Evolutionary conservation across 805 yeast genomes (phyloP).

Genomic region (Starmerella apis): DNA sequence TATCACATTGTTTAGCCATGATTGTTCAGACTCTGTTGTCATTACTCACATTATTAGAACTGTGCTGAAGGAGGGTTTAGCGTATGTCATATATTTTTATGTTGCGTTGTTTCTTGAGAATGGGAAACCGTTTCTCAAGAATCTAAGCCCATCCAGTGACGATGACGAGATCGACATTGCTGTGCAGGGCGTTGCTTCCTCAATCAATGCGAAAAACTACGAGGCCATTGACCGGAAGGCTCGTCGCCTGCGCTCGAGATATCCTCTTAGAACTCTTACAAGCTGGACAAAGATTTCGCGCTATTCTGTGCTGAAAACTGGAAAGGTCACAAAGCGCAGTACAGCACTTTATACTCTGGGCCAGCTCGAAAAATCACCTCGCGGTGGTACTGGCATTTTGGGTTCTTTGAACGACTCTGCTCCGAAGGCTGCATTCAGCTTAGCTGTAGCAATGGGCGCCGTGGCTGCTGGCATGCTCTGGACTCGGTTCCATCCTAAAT

Average conservation of each 20-base stretch:
- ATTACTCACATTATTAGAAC: constrained; percentile 60
- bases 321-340: constrained; percentile 21
- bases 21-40: constrained; percentile 40
- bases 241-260: constrained; percentile 17
- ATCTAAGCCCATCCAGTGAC: constrained; percentile 30
- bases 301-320: constrained; percentile 31
- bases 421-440: constrained; percentile 4
- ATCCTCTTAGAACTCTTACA: constrained; percentile 20
- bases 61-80: constrained; percentile 47
- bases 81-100: constrained; percentile 50
- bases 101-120: constrained; percentile 34
- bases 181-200: constrained; percentile 29
- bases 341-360: constrained; percentile 15
- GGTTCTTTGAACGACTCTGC: constrained; percentile 4
- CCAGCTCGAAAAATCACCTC: constrained; percentile 15
- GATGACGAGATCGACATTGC: constrained; percentile 37
- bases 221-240: constrained; percentile 22
- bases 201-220: constrained; percentile 16
- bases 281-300: constrained; percentile 27
- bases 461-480: constrained; percentile 18
- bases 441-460: constrained; percentile 18
- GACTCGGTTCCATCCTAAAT: constrained; percentile 11
- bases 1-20: constrained; percentile 71
- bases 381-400: neutral
- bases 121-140: constrained; percentile 30